Conservation (phyloP, 805 yeast genomes). For the Metschnikowia gelsemii region DNA sequence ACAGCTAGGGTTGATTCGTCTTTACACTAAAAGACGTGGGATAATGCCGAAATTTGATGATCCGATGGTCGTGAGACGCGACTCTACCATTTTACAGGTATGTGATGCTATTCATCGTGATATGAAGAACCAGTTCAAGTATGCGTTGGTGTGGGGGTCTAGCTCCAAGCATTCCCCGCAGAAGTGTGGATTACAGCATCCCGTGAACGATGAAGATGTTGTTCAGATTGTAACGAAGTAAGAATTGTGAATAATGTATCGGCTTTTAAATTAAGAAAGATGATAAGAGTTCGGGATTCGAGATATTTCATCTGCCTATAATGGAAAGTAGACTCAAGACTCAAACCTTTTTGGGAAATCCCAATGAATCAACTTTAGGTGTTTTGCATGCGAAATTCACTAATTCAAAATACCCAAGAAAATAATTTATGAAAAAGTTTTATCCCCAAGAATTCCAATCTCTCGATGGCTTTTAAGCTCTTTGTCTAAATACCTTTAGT, state of each 20-base stretch:
- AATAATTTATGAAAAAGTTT: too few species aligned
- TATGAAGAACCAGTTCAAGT: conserved; percentile 86
- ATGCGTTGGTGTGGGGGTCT: conserved; percentile 96
- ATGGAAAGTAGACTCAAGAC: too few species aligned
- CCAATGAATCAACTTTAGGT: too few species aligned
- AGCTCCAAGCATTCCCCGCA: conserved; percentile 95
- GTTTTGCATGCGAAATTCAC: too few species aligned
- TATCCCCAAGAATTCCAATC: neutral
- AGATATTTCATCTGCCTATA: too few species aligned
- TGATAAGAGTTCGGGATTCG: too few species aligned
- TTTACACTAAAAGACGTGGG: conserved; percentile 89
- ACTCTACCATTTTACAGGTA: conserved; percentile 77
- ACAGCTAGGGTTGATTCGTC: conserved; percentile 71
- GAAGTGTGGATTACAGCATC: conserved; percentile 86
- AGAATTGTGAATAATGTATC: neutral
- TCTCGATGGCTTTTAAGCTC: neutral
- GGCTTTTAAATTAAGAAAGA: too few species aligned
- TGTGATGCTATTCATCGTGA: conserved; percentile 93
- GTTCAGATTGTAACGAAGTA: conserved; percentile 86
- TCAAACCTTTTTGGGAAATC: too few species aligned
- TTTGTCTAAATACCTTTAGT: too few species aligned
- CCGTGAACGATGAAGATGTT: conserved; percentile 89
- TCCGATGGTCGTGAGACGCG: conserved; percentile 85
- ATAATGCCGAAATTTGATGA: conserved; percentile 76
- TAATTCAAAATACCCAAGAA: too few species aligned